These are phyloP conservation scores for Populus ilicifolia DNA, from an alignment of 345 rosid genomes.

Conservation along the genomic window DNA sequence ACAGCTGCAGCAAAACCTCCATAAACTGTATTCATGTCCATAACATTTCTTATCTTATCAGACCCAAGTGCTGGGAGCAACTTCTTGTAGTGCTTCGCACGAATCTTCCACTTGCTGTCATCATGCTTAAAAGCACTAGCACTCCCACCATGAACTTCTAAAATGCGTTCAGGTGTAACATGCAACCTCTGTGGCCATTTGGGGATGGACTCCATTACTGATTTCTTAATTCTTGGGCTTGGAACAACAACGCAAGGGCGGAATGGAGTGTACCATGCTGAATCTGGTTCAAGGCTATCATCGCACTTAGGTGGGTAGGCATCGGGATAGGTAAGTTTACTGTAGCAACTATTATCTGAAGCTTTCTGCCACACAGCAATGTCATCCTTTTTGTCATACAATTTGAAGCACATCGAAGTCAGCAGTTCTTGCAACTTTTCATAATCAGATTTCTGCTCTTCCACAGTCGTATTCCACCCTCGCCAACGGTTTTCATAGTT, in stretches of 20 bases:
- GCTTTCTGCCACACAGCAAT: conserved; percentile 95
- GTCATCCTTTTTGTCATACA: conserved; percentile 81
- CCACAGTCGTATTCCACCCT: conserved; percentile 96
- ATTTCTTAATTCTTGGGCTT: conserved; percentile 51
- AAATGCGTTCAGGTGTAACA: conserved; percentile 66
- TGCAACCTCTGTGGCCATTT: conserved; percentile 89
- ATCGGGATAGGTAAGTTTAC: conserved; percentile 60
- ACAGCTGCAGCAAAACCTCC: conserved; percentile 89
- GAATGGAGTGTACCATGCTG: conserved; percentile 95
- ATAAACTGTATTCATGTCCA: conserved; percentile 97
- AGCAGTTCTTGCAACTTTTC: conserved; percentile 76
- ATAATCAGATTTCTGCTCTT: conserved; percentile 82
- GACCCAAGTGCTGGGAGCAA: conserved; percentile 76
- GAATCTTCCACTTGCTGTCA: conserved; percentile 73
- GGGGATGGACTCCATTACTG: conserved; percentile 56
- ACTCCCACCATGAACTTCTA: conserved; percentile 66
- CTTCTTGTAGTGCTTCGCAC: conserved; percentile 86
- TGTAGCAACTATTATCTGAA: conserved; percentile 62
- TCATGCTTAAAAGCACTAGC: conserved; percentile 65
- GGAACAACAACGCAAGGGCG: conserved; percentile 90
- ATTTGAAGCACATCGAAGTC: conserved; percentile 85
- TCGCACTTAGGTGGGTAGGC: conserved; percentile 89
- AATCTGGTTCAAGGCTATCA: conserved; percentile 92
- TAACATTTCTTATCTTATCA: conserved; percentile 77
- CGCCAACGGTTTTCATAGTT: conserved; percentile 87